Evolutionary conservation across 441 rosid species (phyloP).

Genomic region (Raphanus hybrid): DNA sequence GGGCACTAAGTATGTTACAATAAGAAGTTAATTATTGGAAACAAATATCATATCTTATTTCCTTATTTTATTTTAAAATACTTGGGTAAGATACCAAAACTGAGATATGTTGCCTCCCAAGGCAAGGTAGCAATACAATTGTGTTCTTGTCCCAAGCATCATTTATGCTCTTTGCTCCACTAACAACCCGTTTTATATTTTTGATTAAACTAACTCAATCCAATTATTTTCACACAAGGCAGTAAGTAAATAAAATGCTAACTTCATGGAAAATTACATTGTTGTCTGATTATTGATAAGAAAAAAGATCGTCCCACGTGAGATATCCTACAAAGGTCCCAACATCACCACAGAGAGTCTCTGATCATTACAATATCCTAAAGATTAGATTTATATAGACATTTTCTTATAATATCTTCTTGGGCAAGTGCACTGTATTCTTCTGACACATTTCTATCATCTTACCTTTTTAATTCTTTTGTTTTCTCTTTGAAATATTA

Average conservation of each 20-base stretch:
- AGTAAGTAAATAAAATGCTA: conserved; percentile 6
- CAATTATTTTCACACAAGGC: conserved; percentile 15
- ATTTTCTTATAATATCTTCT: conserved; percentile 42
- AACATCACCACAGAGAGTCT: conserved; percentile 54
- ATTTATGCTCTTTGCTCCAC: conserved; percentile 63
- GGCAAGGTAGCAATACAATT: conserved; percentile 60
- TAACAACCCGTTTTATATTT: conserved; percentile 32
- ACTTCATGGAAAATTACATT: conserved; percentile 24
- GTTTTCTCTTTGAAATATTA: conserved; percentile 6
- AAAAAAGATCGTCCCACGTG: conserved; percentile 52
- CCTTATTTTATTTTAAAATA: background rate
- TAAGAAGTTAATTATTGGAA: background rate
- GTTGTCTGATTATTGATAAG: conserved; percentile 13
- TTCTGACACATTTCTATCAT: conserved; percentile 65
- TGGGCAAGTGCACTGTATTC: conserved; percentile 64
- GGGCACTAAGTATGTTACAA: conserved; percentile 5
- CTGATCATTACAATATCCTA: conserved; percentile 43
- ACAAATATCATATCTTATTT: conserved; percentile 21
- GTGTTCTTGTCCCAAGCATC: conserved; percentile 73
- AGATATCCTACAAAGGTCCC: conserved; percentile 62
- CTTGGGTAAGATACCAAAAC: conserved; percentile 35
- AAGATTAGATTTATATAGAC: conserved; percentile 39
- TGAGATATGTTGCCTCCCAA: conserved; percentile 67
- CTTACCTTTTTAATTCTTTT: conserved; percentile 33
- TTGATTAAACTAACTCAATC: conserved; percentile 16